Conservation (phyloP, 164 flowering plant genomes). For the Saururus chinensis region DNA sequence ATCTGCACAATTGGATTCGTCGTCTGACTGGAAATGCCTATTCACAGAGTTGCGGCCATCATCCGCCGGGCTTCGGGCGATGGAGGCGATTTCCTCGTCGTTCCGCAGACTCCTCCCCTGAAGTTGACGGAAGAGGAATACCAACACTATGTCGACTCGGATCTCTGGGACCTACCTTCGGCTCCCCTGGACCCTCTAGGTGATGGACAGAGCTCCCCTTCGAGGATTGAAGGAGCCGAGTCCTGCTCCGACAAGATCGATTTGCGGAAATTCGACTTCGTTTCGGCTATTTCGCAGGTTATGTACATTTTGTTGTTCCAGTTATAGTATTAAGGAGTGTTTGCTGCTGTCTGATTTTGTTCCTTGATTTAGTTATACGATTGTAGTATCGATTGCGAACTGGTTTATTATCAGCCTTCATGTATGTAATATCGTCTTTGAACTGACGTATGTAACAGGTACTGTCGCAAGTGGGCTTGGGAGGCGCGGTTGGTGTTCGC, state of each 20-base stretch:
- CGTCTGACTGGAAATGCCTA: conserved; percentile 20
- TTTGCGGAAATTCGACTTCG: conserved; percentile 40
- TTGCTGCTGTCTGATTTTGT: neutral
- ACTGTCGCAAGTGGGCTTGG: conserved; percentile 36
- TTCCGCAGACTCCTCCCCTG: conserved; percentile 53
- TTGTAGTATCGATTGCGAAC: neutral
- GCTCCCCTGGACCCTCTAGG: conserved; percentile 23
- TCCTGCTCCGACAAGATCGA: conserved; percentile 22
- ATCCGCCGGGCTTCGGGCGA: conserved; percentile 34
- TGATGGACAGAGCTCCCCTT: conserved; percentile 7
- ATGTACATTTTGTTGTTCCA: neutral
- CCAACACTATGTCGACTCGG: conserved; percentile 65
- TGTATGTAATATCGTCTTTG: too few species aligned
- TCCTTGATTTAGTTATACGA: neutral
- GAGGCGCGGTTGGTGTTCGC: conserved; percentile 11
- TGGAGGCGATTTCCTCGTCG: conserved; percentile 39
- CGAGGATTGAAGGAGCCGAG: conserved; percentile 28
- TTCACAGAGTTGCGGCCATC: conserved; percentile 50
- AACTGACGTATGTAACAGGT: conserved; percentile 25
- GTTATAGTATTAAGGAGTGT: neutral
- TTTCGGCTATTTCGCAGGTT: conserved; percentile 50
- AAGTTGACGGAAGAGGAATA: conserved; percentile 59
- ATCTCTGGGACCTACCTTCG: conserved; percentile 88
- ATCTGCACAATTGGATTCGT: neutral
- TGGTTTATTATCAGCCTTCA: too few species aligned